Evolutionary conservation across 2,329 filamentous ascomycete species (phyloP).

Genomic region (Hymenoscyphus occultus): DNA sequence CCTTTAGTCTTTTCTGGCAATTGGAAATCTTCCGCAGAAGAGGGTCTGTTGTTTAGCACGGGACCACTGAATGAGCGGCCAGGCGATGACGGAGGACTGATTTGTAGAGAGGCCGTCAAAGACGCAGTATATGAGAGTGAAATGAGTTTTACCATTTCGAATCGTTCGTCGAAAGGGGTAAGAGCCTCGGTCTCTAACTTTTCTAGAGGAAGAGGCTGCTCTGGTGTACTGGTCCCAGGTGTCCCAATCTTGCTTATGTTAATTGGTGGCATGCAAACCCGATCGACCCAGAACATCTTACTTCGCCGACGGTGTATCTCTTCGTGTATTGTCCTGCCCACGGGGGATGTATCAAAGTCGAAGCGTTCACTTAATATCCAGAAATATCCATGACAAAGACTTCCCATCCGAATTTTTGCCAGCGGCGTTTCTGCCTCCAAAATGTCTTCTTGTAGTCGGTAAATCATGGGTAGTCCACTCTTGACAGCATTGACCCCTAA

Average conservation of each 20-base stretch:
- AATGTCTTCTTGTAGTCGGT: conserved; percentile 83
- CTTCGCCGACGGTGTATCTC: conserved; percentile 74
- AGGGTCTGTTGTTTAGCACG: conserved; percentile 50
- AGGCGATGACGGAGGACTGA: conserved; percentile 69
- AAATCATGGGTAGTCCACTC: conserved; percentile 82
- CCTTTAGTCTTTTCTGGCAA: conserved; percentile 68
- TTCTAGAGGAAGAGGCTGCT: conserved; percentile 44
- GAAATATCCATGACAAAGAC: conserved; percentile 85
- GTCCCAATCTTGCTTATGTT: conserved; percentile 59
- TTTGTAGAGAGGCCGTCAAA: conserved; percentile 56
- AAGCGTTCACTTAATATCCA: conserved; percentile 77
- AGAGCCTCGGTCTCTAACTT: conserved; percentile 62
- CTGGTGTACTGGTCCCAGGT: conserved; percentile 46
- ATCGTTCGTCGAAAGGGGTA: conserved; percentile 71
- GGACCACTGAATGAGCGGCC: conserved; percentile 61
- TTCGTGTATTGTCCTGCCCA: conserved; percentile 68
- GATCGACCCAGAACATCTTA: conserved; percentile 76
- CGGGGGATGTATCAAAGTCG: conserved; percentile 65
- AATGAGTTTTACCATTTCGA: conserved; percentile 70
- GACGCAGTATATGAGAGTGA: conserved; percentile 66
- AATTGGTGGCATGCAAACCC: conserved; percentile 67
- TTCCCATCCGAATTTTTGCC: conserved; percentile 76
- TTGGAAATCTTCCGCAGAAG: conserved; percentile 41
- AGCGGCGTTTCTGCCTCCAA: conserved; percentile 60
- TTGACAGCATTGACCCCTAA: conserved; percentile 80